phyloP scores from a whole-genome alignment of 257 asterid genomes.

The Apocynum venetum region DNA sequence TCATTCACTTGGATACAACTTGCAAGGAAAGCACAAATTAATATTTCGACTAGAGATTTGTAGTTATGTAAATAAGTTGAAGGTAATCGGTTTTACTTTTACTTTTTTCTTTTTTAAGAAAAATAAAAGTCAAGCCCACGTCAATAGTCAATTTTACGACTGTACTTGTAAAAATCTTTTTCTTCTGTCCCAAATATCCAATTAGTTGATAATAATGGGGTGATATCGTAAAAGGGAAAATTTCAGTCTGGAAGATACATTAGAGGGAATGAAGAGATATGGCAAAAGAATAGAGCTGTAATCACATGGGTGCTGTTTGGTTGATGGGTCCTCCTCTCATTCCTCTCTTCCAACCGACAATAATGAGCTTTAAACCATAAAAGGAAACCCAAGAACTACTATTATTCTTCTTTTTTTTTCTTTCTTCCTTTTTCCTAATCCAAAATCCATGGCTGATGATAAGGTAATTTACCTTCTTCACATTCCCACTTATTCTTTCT shows the following conservation, averaged over 20 bases:
- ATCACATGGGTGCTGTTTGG: constrained; percentile 80
- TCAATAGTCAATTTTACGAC: no score
- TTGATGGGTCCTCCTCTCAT: constrained; percentile 38
- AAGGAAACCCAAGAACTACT: constrained; percentile 20
- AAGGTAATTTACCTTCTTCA: constrained; percentile 15
- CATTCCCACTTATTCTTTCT: constrained; percentile 1
- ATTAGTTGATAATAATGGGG: background rate
- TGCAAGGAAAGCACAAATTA: no score
- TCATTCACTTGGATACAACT: no score
- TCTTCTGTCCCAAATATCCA: background rate
- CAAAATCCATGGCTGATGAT: constrained; percentile 21
- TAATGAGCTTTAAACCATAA: constrained; percentile 43
- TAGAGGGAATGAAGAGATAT: background rate
- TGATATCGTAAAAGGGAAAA: background rate
- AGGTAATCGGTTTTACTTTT: no score
- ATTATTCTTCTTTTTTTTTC: constrained; percentile 18
- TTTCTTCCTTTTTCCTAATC: constrained; percentile 13
- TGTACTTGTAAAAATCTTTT: no score
- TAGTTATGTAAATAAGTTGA: no score
- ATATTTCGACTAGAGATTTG: no score
- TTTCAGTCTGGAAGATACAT: background rate
- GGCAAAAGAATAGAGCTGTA: constrained; percentile 39
- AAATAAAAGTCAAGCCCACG: no score
- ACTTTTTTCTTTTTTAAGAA: no score
- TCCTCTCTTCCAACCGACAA: constrained; percentile 61